Percentiles rank a stretch among this genome's conserved stretches.
Evolutionary conservation across 306 rosid species (phyloP).

Genomic region (Dryas octopetala): DNA sequence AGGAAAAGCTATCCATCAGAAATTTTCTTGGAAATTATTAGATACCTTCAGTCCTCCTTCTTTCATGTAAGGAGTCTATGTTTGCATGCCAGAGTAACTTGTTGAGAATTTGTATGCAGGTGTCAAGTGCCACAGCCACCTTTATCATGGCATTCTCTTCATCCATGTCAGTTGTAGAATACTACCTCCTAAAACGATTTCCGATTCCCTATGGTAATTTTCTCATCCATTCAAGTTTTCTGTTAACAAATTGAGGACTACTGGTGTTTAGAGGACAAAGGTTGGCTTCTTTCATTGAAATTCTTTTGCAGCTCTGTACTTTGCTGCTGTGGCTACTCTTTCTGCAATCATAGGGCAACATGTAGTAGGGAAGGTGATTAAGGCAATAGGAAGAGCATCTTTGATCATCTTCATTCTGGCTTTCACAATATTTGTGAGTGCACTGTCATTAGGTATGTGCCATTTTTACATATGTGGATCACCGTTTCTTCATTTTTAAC

Average conservation of each 20-base stretch:
- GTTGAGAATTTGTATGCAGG: conserved; percentile 36
- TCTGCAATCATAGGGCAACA: conserved; percentile 67
- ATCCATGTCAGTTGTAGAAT: conserved; percentile 74
- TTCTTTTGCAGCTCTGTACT: conserved; percentile 50
- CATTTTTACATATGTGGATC: background rate
- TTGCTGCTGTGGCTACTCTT: conserved; percentile 45
- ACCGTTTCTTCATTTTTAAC: background rate
- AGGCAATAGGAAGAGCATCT: conserved; percentile 60
- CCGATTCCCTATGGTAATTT: conserved; percentile 63
- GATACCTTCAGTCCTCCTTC: background rate
- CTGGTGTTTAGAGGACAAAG: background rate
- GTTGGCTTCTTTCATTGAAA: background rate
- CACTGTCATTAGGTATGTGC: conserved; percentile 47
- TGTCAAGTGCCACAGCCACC: conserved; percentile 66
- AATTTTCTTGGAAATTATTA: background rate
- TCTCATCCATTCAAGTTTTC: background rate
- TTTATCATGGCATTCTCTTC: conserved; percentile 77
- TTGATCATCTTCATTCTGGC: conserved; percentile 69
- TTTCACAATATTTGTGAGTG: conserved; percentile 54
- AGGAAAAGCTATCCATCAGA: background rate
- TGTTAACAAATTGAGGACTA: background rate
- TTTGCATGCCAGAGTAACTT: background rate
- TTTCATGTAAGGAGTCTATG: no score
- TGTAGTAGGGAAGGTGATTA: conserved; percentile 46
- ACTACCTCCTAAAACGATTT: conserved; percentile 63